These are phyloP conservation scores for Hypomontagnella monticulosa DNA, from an alignment of 495 filamentous ascomycete species.

Conservation along the genomic window DNA sequence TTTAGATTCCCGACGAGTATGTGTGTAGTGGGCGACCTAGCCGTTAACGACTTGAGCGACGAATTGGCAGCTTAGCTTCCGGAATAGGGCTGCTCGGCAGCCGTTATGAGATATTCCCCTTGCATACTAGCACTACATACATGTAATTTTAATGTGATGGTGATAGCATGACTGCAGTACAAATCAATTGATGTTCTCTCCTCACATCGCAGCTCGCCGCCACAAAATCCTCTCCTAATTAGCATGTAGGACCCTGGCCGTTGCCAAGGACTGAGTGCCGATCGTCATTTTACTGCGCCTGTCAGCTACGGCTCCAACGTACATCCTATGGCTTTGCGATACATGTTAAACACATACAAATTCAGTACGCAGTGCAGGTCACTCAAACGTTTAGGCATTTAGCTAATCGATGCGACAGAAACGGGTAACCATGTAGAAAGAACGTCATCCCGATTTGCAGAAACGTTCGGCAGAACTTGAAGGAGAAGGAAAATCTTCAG, in stretches of 20 bases:
- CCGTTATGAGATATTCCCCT: slow-evolving; percentile 14
- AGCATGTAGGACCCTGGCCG: slow-evolving; percentile 9
- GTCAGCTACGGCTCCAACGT: slow-evolving; percentile 11
- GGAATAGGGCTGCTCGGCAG: slow-evolving; percentile 20
- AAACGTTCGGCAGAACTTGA: slow-evolving; percentile 2
- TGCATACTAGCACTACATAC: neutral
- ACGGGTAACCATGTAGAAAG: slow-evolving; percentile 8
- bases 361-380: neutral
- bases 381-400: neutral
- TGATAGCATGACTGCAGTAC: slow-evolving; percentile 5
- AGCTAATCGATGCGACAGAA: slow-evolving; percentile 21
- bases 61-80: slow-evolving; percentile 2
- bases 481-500: slow-evolving; percentile 5
- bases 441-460: slow-evolving; percentile 37
- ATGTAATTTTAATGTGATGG: slow-evolving; percentile 11
- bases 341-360: slow-evolving; percentile 10
- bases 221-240: slow-evolving; percentile 15
- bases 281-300: slow-evolving; percentile 32
- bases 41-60: slow-evolving; percentile 14
- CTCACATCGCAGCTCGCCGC: slow-evolving; percentile 10
- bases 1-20: no score
- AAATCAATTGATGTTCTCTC: neutral
- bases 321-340: slow-evolving; percentile 2
- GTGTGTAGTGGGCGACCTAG: neutral
- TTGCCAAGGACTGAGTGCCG: slow-evolving; percentile 32